phyloP scores from a whole-genome alignment of 1,284 basidiomycete species.

The Puccinia triticina region DNA sequence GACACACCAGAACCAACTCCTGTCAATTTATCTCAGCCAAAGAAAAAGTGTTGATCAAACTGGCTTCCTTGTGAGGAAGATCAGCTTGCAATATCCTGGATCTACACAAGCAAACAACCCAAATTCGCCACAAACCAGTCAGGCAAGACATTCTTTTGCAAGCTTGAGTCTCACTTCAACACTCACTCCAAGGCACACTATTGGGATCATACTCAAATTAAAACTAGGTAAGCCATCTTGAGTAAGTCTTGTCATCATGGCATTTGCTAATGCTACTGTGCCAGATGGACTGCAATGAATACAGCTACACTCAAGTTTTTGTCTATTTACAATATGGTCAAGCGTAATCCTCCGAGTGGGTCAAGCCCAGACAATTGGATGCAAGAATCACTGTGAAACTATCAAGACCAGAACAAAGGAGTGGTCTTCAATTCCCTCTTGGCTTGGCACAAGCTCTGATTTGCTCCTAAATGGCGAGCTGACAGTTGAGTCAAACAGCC shows the following conservation, averaged over 20 bases:
- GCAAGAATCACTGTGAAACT: background rate
- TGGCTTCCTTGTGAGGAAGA: constrained; percentile 26
- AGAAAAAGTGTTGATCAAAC: background rate
- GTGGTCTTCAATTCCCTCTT: too few relatives aligned
- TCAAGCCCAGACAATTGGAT: background rate
- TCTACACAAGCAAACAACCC: constrained; percentile 2
- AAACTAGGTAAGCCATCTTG: constrained; percentile 4
- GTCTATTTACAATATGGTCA: constrained; percentile 25
- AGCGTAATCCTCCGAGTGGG: constrained; percentile 22
- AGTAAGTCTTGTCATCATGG: too few relatives aligned
- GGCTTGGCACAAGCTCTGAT: constrained; percentile 1
- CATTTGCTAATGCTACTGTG: background rate
- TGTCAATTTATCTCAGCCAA: too few relatives aligned
- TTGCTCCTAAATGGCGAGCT: constrained; percentile 11
- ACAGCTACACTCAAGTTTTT: constrained; percentile 16
- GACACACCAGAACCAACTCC: too few relatives aligned
- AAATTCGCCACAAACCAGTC: too few relatives aligned
- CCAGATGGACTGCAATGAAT: constrained; percentile 26
- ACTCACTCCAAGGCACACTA: background rate
- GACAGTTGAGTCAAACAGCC: background rate
- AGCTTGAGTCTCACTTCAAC: constrained; percentile 19
- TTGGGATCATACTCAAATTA: background rate
- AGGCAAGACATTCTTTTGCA: background rate
- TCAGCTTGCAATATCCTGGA: constrained; percentile 10
- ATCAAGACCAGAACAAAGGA: constrained; percentile 23